Base-by-base conservation (phyloP, 192 early-diverging fungal species). In the Coemansia sp. region DNA sequence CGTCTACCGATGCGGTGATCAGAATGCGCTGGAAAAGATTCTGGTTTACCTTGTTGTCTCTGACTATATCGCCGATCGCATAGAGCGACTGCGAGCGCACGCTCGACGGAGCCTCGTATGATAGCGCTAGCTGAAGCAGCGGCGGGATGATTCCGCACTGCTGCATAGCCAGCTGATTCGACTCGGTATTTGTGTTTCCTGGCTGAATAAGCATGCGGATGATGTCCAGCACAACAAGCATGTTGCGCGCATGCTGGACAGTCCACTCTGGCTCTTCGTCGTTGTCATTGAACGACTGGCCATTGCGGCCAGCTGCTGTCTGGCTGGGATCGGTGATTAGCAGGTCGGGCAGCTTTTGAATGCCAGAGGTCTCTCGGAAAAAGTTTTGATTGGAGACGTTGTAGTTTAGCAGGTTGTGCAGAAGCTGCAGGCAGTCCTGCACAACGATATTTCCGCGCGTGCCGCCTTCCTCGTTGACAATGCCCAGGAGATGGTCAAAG, bases 321-420 rank as follows among this genome's bases (percentile, higher is more conserved):
- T 71, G 77, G 58, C 71, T 79, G n/a, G 78, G 78, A 53, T 74
- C 83, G 3, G 78, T 81, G 30, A 83, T 84, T 27, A 95, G 83
- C 35, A 98, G 64, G 6, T 85, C 81, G 1, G 93, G 94, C 29
- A 99, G 89, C 24, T 87, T 85, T 61, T 95, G 89, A 48, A 98
- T 93, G 60, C 93, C 93, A 50, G 91, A 93, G 24, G 90, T 93
- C 78, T 99, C 97, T 45, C 97, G 89, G 75, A 99, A 99, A 69
- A 95, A 88, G 65, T 95, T 97, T 89, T 97, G 97, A 81, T 99
- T 98, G 0, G 95, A 96, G 7, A 94, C 90, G 67, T 99, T 99
- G 74, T 95, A 94, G 60, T 93, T 83, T 32, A 99, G 82, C 30
- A 99, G 81, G 47, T 98, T 97, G 42, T 92, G 87, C 19, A 93